These are phyloP conservation scores for Cryptosporidium sp. DNA, from an alignment of 169 alveolate genomes.

Conservation along the genomic window DNA sequence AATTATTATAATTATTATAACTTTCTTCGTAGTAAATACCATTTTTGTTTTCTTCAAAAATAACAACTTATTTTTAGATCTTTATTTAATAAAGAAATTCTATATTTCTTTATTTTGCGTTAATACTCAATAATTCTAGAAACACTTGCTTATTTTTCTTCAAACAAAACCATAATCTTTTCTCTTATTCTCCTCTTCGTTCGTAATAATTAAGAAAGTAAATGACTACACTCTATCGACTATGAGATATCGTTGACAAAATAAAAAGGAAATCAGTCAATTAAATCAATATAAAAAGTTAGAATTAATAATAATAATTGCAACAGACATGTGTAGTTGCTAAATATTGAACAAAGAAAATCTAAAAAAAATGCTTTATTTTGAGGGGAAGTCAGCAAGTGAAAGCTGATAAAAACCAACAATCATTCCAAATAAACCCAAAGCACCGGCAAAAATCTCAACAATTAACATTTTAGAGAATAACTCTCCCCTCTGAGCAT, in stretches of 20 bases:
- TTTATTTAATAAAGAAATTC: background rate
- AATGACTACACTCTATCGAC: too few species aligned
- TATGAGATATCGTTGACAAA: too few species aligned
- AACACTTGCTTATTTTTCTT: too few species aligned
- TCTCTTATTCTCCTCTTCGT: too few species aligned
- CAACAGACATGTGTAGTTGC: background rate
- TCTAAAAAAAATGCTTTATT: background rate
- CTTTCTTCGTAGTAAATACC: background rate
- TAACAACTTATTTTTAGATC: background rate
- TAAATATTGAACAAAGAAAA: background rate
- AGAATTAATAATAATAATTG: too few species aligned
- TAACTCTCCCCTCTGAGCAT: constrained; percentile 99
- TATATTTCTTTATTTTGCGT: too few species aligned
- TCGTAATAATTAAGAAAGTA: too few species aligned
- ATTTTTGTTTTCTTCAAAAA: background rate
- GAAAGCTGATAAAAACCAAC: constrained; percentile 88
- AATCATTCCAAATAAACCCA: constrained; percentile 96
- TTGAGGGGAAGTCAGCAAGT: constrained; percentile 66
- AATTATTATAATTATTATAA: background rate
- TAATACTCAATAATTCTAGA: background rate
- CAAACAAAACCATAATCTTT: background rate
- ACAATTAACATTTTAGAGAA: constrained; percentile 98
- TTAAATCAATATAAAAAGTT: background rate
- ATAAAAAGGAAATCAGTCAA: too few species aligned
- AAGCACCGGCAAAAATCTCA: constrained; percentile 99